Evolutionary conservation across 371 early-diverging fungal species (phyloP), one percentile per base, ranked within the genome.

Genomic region (Rhizopus sp.): DNA sequence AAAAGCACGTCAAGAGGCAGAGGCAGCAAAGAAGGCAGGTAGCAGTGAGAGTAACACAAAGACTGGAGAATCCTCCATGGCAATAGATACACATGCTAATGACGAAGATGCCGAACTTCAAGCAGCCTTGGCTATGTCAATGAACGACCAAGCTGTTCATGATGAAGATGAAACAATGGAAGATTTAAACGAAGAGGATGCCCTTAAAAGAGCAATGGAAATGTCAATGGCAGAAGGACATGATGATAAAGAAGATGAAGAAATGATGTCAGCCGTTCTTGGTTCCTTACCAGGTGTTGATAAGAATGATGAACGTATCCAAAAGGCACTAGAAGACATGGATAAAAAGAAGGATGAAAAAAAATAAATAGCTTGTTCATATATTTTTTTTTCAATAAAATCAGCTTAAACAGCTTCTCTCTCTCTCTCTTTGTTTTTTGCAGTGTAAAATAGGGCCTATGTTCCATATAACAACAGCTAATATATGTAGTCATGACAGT

Each of bases 201-300:
- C 92, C 69, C 88, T 96, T 45, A 81, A 82, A 44, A 88, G 90
- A 46, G 96, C 96, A 1, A 82, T 96, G 64, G 87, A 85, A 55
- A 79, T 95, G 84, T 95, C 96, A 12, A 90, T 95, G 91, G 75
- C 85, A 55, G 62, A 62, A 17, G 62, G 51, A 44, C 77, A 77
- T 12, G 61, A 69, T 47, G 68, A 62, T 15, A 68, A 73, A 41
- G 69, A 80, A 54, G 64, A 77, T 40, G 65, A 70, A 38, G 67
- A 69, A 41, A 70, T 72, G 69, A 86, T 93, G 78, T 81, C 77
- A 33, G 84, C 86, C 6, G 85, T 94, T 6, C 70, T 95, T 16
- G 87, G 85, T 7, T 83, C 88, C 23, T 80, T 95, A 40, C 92
- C 95, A 13, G 94, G 96, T 50, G 93, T 93, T 9, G 90, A 95